Base-by-base conservation (phyloP, 2,329 filamentous ascomycete species). In the Pestalotiopsis sp. region DNA sequence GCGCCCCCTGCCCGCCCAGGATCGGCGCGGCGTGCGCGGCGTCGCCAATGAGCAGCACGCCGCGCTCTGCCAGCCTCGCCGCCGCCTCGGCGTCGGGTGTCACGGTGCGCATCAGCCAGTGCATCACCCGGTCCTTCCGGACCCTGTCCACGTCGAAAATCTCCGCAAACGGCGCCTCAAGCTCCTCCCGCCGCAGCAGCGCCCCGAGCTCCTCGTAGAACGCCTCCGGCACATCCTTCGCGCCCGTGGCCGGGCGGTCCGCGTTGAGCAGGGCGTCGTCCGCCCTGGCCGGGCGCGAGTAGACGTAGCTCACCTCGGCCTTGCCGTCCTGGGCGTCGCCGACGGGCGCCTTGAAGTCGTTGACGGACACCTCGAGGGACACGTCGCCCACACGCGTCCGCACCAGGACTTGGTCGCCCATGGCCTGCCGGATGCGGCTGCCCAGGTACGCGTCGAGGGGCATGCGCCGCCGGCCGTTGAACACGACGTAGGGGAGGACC, bases 31-130 rank as follows among this genome's bases (percentile, higher is more conserved):
- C 57, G 25, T 59, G 57, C 23, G 17, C 57, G 7, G 57, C 57
- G 7, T 59, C 57, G 27, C 57, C 57, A 59, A 59, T 59, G 5
- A 59, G 23, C 7, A 59, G 57, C 23, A 59, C 57, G 7, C 57
- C 57, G 27, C 17, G 57, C 17, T 4, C 57, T 25, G 57, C 23
- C 12, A 59, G 57, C 14, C 27, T n/a, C 57, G 23, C n/a, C 5
- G 57, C 57, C 13, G 14, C 25, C 27, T 59, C 25, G 23, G 57
- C n/a, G n/a, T 59, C 25, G 11, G 57, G 57, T 3, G 57, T 36
- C 23, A 59, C 11, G 17, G n/a, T 25, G 39, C 66, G 66, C 66
- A 68, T 68, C 2, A 65, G 61, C 66, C 61, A 68, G 36, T 68
- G 66, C 4, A 65, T 27, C 5, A 45, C 56, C 20, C 60, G 27